Evolutionary conservation across 2,329 filamentous ascomycete genomes (phyloP).

Genomic region (Calonectria pseudoturangicola): DNA sequence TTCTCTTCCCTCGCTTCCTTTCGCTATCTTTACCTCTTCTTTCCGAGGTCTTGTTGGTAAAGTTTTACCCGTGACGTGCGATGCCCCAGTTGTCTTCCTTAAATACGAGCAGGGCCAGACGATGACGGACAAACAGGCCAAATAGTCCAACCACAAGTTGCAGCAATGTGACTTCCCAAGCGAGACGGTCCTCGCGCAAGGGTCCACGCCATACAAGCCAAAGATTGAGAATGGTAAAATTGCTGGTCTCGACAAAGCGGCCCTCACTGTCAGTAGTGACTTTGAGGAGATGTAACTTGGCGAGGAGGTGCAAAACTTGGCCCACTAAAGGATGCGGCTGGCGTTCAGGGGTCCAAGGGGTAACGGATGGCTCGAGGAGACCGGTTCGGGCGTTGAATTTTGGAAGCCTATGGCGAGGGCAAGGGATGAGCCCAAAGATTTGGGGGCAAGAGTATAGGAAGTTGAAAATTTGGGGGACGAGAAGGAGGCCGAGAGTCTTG

Average conservation of each 20-base stretch:
- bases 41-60: no score
- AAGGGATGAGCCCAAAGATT: slow-evolving; percentile 91
- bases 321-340: slow-evolving; percentile 81
- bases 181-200: slow-evolving; percentile 89
- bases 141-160: slow-evolving; percentile 86
- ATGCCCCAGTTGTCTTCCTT: slow-evolving; percentile 86
- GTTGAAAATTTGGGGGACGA: slow-evolving; percentile 97
- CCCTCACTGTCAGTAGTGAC: slow-evolving; percentile 81
- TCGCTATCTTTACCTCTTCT: neutral
- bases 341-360: slow-evolving; percentile 79
- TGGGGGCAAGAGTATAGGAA: slow-evolving; percentile 96
- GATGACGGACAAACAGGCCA: slow-evolving; percentile 90
- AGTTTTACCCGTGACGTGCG: slow-evolving; percentile 47
- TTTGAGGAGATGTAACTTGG: slow-evolving; percentile 79
- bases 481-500: slow-evolving; percentile 93
- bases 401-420: slow-evolving; percentile 93
- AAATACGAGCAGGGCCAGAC: slow-evolving; percentile 90
- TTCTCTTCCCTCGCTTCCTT: neutral
- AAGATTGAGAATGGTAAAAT: slow-evolving; percentile 94
- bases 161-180: slow-evolving; percentile 85
- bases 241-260: slow-evolving; percentile 85
- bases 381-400: slow-evolving; percentile 90
- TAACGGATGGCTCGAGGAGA: slow-evolving; percentile 89
- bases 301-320: slow-evolving; percentile 79
- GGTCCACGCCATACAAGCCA: slow-evolving; percentile 98